These are phyloP conservation scores for Oemleria cerasiformis DNA, from an alignment of 306 rosid genomes.

Conservation along the genomic window DNA sequence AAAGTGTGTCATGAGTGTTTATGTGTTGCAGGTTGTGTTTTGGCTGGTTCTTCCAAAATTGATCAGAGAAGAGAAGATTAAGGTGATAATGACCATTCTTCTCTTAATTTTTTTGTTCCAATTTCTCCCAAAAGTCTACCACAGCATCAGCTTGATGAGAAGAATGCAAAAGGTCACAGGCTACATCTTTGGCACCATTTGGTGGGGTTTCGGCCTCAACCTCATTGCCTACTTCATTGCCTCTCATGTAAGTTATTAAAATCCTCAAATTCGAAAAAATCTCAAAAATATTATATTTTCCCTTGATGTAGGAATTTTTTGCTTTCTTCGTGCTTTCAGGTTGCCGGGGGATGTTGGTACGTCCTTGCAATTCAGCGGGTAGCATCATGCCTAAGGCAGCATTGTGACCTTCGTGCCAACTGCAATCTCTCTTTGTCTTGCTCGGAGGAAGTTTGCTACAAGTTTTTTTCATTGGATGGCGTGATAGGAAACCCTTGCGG, in stretches of 20 bases:
- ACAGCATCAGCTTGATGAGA: conserved; percentile 85
- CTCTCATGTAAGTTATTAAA: conserved; percentile 66
- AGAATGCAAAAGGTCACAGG: conserved; percentile 98
- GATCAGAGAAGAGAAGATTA: conserved; percentile 85
- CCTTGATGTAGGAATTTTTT: neutral
- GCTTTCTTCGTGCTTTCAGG: conserved; percentile 34
- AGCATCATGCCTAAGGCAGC: conserved; percentile 76
- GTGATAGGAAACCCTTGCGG: conserved; percentile 47
- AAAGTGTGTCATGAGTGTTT: no score
- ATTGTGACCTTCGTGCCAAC: conserved; percentile 51
- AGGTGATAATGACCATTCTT: conserved; percentile 85
- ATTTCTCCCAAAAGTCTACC: conserved; percentile 95
- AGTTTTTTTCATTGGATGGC: conserved; percentile 34
- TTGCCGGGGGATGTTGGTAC: conserved; percentile 99
- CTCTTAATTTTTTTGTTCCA: conserved; percentile 81
- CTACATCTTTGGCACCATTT: conserved; percentile 93
- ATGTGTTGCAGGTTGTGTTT: conserved; percentile 68
- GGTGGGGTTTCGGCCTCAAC: conserved; percentile 99
- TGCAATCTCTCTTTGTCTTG: conserved; percentile 79
- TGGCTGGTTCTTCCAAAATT: conserved; percentile 83
- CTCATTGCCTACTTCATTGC: conserved; percentile 98
- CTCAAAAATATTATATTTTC: neutral
- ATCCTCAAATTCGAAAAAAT: neutral
- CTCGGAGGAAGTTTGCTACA: conserved; percentile 74
- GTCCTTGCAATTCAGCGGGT: conserved; percentile 96